Percentiles rank a stretch among this genome's conserved stretches.
phyloP scores from a whole-genome alignment of 495 filamentous ascomycete genomes.

The Penicillium flavigenum region DNA sequence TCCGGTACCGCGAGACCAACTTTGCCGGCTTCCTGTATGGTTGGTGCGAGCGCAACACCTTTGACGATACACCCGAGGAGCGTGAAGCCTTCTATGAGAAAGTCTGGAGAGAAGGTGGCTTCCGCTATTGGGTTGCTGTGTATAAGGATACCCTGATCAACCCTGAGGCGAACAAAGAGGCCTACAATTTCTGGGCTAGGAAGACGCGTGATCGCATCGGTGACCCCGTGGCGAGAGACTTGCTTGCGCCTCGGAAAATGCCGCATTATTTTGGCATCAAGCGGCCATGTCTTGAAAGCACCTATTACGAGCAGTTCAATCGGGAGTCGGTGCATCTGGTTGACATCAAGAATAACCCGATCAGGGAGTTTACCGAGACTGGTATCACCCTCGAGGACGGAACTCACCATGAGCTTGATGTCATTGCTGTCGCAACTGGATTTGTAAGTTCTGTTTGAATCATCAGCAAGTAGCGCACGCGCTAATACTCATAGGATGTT shows the following conservation, averaged over 20 bases:
- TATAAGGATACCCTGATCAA: conserved; percentile 54
- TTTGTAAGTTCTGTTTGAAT: conserved; percentile 26
- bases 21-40: conserved; percentile 16
- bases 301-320: conserved; percentile 61
- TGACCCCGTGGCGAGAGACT: conserved; percentile 47
- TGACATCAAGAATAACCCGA: conserved; percentile 48
- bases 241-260: conserved; percentile 51
- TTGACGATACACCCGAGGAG: conserved; percentile 50
- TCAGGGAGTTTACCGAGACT: conserved; percentile 42
- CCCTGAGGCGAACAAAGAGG: conserved; percentile 45
- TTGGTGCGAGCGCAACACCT: conserved; percentile 28
- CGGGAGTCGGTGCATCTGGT: conserved; percentile 55
- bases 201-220: conserved; percentile 51
- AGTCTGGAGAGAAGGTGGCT: conserved; percentile 49
- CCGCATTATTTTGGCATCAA: conserved; percentile 58
- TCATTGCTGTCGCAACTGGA: conserved; percentile 54
- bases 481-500: conserved; percentile 27
- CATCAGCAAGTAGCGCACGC: no score
- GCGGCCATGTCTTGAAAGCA: conserved; percentile 51
- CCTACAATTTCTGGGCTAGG: conserved; percentile 58
- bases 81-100: conserved; percentile 48
- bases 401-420: conserved; percentile 45
- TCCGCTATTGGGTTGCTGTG: conserved; percentile 52
- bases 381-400: conserved; percentile 47
- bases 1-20: conserved; percentile 5